Evolutionary conservation across 345 rosid genomes (phyloP).

Genomic region (Arabidopsis arenosa): DNA sequence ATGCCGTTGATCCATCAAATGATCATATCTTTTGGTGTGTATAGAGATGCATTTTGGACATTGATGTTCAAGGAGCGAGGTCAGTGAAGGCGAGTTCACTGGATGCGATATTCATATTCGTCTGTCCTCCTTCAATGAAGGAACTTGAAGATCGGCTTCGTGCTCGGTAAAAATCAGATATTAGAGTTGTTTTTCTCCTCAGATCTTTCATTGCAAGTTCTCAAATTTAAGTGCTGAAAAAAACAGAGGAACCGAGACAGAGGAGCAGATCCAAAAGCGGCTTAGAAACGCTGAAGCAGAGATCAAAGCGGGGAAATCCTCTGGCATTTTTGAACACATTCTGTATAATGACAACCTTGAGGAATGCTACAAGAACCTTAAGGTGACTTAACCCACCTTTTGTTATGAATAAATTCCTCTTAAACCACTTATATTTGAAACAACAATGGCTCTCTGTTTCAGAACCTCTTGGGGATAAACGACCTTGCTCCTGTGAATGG

Average conservation of each 20-base stretch:
- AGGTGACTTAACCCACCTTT: conserved; percentile 55
- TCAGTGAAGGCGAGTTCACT: conserved; percentile 76
- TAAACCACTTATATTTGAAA: not conserved
- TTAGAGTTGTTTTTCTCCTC: conserved; percentile 22
- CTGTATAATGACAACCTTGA: conserved; percentile 74
- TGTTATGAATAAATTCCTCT: conserved; percentile 20
- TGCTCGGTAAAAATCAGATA: conserved; percentile 59
- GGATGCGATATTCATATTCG: conserved; percentile 81
- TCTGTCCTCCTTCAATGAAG: conserved; percentile 85
- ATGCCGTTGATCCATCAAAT: not conserved
- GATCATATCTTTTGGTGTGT: conserved; percentile 29
- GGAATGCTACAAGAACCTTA: conserved; percentile 80
- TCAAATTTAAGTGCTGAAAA: conserved; percentile 23
- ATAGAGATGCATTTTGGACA: conserved; percentile 96
- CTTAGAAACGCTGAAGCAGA: conserved; percentile 77
- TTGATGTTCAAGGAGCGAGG: conserved; percentile 96
- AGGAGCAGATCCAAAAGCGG: conserved; percentile 83
- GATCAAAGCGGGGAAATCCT: conserved; percentile 73
- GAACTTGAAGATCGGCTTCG: conserved; percentile 90
- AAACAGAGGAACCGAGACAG: conserved; percentile 87
- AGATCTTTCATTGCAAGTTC: conserved; percentile 18
- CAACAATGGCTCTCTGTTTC: conserved; percentile 36
- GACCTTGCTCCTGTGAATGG: conserved; percentile 49
- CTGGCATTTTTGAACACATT: conserved; percentile 72
- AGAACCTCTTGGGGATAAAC: conserved; percentile 73